Evolutionary conservation across 1,139 yeast genomes (phyloP), one percentile per base, ranked within the genome.

Genomic region (Yamadazyma songkhlaensis): DNA sequence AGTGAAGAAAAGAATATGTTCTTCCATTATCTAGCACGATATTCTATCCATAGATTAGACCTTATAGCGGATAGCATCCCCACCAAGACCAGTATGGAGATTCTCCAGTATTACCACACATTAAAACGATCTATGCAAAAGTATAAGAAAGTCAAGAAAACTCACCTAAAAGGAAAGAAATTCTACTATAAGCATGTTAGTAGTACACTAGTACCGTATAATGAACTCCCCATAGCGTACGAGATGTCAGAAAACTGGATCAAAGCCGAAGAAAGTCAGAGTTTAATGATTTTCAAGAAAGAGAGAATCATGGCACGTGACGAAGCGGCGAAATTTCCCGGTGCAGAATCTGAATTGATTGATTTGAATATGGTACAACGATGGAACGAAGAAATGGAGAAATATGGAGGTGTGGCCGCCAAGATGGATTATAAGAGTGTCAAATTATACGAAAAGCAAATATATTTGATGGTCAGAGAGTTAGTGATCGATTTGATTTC

Each of bases 191-290:
- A 40, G 39, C 22, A 30, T 22, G 31, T 30, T 12, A 29, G 37
- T 35, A 41, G 43, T 17, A 43, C 45, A 8, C 46, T 64, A 31
- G 49, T 70, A 10, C 51, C 55, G 7, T 64, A 68, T 51, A 54
- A 55, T 17, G 75, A 75, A 3, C 54, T 79, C 21, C 85, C 85
- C 1, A 60, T 65, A 2, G 75, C 81, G 1, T 59, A 60, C 44
- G 87, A 81, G 51, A 70, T 79, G 72, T 67, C 74, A 41, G 64
- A 63, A 13, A 58, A 59, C 14, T 78, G 73, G 55, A 52, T 74
- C 2, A 53, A 54, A 9, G 57, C 73, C 54, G 86, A 80, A 50
- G 74, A 74, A 30, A 51, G 54, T 6, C 79, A 74, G 44, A 62
- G 70, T 15, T 47, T 43, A 2, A 46, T 53, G 31, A 49, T 66